These are phyloP conservation scores for Elaphomyces granulatus DNA, from an alignment of 495 filamentous ascomycete species.

Conservation along the genomic window DNA sequence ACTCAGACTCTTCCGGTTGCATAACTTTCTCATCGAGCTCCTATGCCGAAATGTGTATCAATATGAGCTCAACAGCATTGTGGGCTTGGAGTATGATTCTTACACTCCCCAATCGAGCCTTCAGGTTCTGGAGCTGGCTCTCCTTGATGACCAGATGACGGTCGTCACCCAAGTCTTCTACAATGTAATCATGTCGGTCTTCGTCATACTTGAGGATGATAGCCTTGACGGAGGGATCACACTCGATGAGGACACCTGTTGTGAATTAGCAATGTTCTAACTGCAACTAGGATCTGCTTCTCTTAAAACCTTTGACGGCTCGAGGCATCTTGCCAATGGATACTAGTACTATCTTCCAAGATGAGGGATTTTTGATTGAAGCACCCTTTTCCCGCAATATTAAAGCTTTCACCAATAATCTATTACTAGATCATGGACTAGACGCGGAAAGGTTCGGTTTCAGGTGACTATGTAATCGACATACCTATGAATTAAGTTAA, in stretches of 20 bases:
- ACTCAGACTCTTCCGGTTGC: constrained; percentile 38
- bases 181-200: constrained; percentile 53
- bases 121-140: constrained; percentile 42
- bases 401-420: no score
- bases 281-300: background rate
- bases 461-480: no score
- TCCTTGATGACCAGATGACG: constrained; percentile 59
- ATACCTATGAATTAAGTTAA: no score
- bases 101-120: constrained; percentile 47
- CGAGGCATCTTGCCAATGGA: no score
- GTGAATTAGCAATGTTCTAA: background rate
- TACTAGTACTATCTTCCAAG: no score
- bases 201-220: constrained; percentile 61
- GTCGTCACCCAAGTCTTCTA: constrained; percentile 62
- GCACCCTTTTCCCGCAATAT: no score
- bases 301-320: constrained; percentile 4
- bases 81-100: background rate
- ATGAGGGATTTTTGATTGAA: no score
- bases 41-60: constrained; percentile 17
- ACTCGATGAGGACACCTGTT: constrained; percentile 57
- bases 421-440: no score
- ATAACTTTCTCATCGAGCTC: constrained; percentile 41
- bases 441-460: no score
- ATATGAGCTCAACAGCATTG: background rate
- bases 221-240: constrained; percentile 65